Evolutionary conservation across 2,329 filamentous ascomycete species (phyloP), one percentile per base, ranked within the genome.

Genomic region (Dichotomopilus funicola): DNA sequence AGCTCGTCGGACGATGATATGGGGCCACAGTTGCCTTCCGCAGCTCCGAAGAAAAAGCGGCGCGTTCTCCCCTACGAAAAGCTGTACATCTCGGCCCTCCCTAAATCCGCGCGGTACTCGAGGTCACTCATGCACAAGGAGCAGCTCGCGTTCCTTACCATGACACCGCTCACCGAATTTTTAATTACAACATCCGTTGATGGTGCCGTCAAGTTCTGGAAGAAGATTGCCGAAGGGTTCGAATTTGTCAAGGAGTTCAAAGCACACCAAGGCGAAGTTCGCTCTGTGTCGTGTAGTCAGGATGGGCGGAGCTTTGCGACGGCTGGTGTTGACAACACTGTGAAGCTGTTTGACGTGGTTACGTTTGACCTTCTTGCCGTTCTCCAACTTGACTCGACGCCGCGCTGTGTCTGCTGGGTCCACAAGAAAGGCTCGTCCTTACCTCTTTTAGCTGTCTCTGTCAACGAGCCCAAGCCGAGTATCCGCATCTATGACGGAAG

Each of bases 201-300:
- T 68, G 95, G 95, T n/a, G 87, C 92, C 0, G 92, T 97, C 64
- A 99, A 99, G 72, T 99, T 99, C 71, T 99, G 94, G 94, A 99
- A 99, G 75, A 99, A 99, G 75, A 82, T 88, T 61, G 86, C 83
- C 1, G 85, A 89, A 37, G 89, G 89, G 0, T 88, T 99, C 56
- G 95, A 99, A 73, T 99, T 99, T 67, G 92, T 97, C 52, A 99
- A 99, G 73, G 91, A 99, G 73, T 99, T 96, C 75, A 87, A 86
- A 67, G 91, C 94, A 6, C 95, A 99, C 72, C 79, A 81, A 55
- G 89, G 89, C 51, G 89, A 95, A 67, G 89, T 97, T 67, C 84
- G 78, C 58, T 87, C 87, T 34, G 89, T 94, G 45, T 94, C 86
- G 40, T 86, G 89, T 60, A 97, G 92, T 72, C 81, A 85, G 42